Base-by-base conservation (phyloP, 495 filamentous ascomycete species). In the Umbilicaria muhlenbergii region DNA sequence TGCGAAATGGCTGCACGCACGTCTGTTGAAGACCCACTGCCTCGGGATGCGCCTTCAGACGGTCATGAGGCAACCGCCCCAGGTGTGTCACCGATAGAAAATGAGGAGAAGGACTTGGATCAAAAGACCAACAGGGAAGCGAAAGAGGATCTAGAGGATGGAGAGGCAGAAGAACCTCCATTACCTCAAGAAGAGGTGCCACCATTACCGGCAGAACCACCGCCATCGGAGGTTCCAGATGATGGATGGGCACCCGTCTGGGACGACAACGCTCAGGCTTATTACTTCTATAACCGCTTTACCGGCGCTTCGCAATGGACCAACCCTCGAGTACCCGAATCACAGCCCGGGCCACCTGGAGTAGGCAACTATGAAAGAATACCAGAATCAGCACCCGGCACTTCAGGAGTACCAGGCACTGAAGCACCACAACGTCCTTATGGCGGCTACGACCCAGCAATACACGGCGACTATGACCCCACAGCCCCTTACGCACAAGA, bases 391-490 rank as follows among this genome's bases (percentile, higher is more conserved):
- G 52, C 57, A 11, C 63, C 64, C 8, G 47, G 54, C 28, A 58
- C 58, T n/a, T 49, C 58, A 36, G 52, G 48, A 10, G 36, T 44
- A 11, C 39, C 45, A 38, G 24, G 43, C 4, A 41, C 33, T 12
- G 32, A 45, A 18, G 34, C 15, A 7, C 46, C 46, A 43, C 43
- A 39, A 10, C 49, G 55, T 39, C 52, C 47, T 11, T 62, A 72
- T 3, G 80, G 79, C 17, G 85, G 87, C 46, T 98, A 98, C 66
- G 91, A 95, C 54, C 91, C 91, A 2, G 82, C 86, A 18, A 89
- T 98, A 38, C 91, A 98, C 58, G 91, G 91, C 46, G 79, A 83
- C 61, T 98, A 95, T 65, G 89, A 98, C 54, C 87, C 87, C 14
- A 89, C 75, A 32, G 91, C 91, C 5, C 78, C 83, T 58, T 98